These are phyloP conservation scores for Prunella vulgaris DNA, from an alignment of 257 asterid species.

Conservation along the genomic window DNA sequence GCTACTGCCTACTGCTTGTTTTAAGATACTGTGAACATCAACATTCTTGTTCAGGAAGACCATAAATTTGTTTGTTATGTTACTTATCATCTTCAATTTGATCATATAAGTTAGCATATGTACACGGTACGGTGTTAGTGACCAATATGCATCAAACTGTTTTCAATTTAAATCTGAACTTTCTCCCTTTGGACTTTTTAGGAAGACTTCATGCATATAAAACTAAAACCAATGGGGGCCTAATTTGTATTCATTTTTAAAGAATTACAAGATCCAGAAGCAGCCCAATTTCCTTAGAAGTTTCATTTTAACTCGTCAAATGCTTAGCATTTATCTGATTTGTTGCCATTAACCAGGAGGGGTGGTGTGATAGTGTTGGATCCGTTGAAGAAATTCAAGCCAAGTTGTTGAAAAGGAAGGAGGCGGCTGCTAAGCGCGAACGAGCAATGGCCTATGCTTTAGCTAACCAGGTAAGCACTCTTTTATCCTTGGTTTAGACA, in stretches of 20 bases:
- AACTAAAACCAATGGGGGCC: background rate
- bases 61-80: background rate
- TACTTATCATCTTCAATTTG: constrained; percentile 12
- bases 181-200: background rate
- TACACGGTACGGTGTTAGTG: constrained; percentile 5
- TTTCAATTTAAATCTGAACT: background rate
- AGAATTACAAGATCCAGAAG: constrained; percentile 1
- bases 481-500: constrained; percentile 12
- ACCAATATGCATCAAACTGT: background rate
- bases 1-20: no score
- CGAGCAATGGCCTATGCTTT: constrained; percentile 99
- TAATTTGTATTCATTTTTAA: background rate
- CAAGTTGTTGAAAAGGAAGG: constrained; percentile 87
- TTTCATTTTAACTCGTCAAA: background rate
- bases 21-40: background rate
- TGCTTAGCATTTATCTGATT: constrained; percentile 15
- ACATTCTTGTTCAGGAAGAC: constrained; percentile 10
- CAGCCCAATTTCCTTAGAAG: background rate
- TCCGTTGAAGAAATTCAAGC: constrained; percentile 94
- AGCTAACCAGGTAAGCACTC: constrained; percentile 75
- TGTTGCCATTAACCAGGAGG: constrained; percentile 55
- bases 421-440: constrained; percentile 99
- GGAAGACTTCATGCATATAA: constrained; percentile 7
- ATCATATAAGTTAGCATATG: background rate
- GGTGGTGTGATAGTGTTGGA: constrained; percentile 96